Conservation (phyloP, 2,329 filamentous ascomycete species). For the Diplodia sapinea region DNA sequence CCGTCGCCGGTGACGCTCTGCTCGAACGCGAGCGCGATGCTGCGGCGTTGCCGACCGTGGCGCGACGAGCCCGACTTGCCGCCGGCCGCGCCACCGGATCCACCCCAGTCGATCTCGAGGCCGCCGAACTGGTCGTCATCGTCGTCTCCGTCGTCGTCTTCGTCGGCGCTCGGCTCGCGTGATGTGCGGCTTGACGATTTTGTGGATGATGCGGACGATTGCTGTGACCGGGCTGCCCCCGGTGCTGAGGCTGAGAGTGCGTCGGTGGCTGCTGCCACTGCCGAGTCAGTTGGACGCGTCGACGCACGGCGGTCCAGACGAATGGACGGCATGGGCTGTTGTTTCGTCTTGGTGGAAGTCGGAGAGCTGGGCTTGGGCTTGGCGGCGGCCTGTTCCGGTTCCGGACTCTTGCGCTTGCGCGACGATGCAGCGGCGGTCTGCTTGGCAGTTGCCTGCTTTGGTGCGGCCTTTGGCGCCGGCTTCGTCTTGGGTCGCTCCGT, state of each 20-base stretch:
- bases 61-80: constrained; percentile 25
- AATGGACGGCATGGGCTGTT: constrained; percentile 37
- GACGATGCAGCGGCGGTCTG: neutral
- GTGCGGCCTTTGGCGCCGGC: constrained; percentile 1
- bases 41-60: constrained; percentile 36
- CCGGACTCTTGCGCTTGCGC: constrained; percentile 41
- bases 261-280: neutral
- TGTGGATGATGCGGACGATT: constrained; percentile 25
- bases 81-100: constrained; percentile 32
- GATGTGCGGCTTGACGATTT: constrained; percentile 27
- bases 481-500: constrained; percentile 8
- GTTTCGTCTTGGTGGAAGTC: constrained; percentile 12
- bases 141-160: constrained; percentile 40
- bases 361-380: constrained; percentile 36
- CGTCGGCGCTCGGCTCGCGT: constrained; percentile 31
- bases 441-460: neutral
- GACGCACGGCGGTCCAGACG: constrained; percentile 47
- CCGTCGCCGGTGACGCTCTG: constrained; percentile 44
- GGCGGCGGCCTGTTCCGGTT: constrained; percentile 28
- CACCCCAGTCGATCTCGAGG: constrained; percentile 45
- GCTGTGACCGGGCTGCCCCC: constrained; percentile 27
- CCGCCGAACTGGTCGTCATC: constrained; percentile 32
- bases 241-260: constrained; percentile 26
- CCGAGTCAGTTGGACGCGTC: constrained; percentile 27
- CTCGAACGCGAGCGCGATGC: constrained; percentile 39